phyloP scores from a whole-genome alignment of 176 grass and related monocot genomes.

The Melocanna baccifera region DNA sequence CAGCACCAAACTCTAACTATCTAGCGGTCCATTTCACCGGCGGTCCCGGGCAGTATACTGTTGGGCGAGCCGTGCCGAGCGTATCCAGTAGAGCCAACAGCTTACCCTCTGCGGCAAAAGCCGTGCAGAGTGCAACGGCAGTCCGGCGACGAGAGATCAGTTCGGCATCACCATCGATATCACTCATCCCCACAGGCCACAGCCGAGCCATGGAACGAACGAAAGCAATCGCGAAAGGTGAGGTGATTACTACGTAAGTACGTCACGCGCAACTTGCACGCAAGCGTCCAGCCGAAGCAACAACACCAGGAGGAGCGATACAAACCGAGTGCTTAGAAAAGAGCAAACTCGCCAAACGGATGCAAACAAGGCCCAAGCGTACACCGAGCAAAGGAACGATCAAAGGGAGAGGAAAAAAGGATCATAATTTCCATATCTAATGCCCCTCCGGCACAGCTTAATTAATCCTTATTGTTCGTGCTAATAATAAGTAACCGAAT shows the following conservation, averaged over 20 bases:
- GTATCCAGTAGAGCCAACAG: slow-evolving; percentile 8
- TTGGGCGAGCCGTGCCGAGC: neutral
- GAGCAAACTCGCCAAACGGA: slow-evolving; percentile 41
- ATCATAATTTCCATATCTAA: slow-evolving; percentile 38
- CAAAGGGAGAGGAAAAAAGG: slow-evolving; percentile 2
- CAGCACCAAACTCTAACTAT: neutral
- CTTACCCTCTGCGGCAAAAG: slow-evolving; percentile 15
- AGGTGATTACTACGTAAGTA: slow-evolving; percentile 18
- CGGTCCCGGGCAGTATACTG: slow-evolving; percentile 5
- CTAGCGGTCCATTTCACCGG: slow-evolving; percentile 22
- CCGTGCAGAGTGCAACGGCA: neutral
- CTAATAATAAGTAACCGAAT: neutral
- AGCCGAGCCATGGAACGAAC: neutral
- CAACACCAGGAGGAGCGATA: slow-evolving; percentile 40
- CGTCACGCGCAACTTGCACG: slow-evolving; percentile 13
- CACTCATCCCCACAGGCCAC: neutral
- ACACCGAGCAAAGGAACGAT: slow-evolving; percentile 24
- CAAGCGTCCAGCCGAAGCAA: slow-evolving; percentile 44
- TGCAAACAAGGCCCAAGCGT: slow-evolving; percentile 34
- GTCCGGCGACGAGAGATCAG: slow-evolving; percentile 2
- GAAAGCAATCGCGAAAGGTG: neutral
- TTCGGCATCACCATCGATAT: neutral
- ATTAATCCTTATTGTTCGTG: slow-evolving; percentile 10
- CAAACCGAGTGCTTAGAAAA: slow-evolving; percentile 39
- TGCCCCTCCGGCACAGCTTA: slow-evolving; percentile 25